Percentiles rank a stretch among this genome's conserved stretches.
phyloP scores from a whole-genome alignment of 495 filamentous ascomycete genomes.

The Penicillium paradoxum region DNA sequence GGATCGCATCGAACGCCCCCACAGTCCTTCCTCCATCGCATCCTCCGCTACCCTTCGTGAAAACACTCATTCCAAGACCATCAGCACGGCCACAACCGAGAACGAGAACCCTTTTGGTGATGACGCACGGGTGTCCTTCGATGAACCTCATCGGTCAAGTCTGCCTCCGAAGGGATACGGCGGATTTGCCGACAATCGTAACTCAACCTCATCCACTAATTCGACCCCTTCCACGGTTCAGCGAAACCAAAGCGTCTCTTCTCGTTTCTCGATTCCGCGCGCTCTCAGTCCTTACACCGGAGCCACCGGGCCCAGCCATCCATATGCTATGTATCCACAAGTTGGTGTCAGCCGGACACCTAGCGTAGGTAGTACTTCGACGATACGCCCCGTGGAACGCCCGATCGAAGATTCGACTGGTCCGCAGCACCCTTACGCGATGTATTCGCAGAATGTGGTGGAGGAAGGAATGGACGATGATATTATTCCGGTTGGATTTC shows the following conservation, averaged over 20 bases:
- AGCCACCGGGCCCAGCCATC: constrained; percentile 52
- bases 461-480: constrained; percentile 44
- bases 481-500: constrained; percentile 69
- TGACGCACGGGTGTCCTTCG: constrained; percentile 35
- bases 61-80: constrained; percentile 23
- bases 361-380: constrained; percentile 61
- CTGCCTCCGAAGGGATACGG: constrained; percentile 36
- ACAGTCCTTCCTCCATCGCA: constrained; percentile 33
- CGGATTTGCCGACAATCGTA: constrained; percentile 29
- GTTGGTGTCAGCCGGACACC: constrained; percentile 54
- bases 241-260: constrained; percentile 41
- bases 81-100: constrained; percentile 26
- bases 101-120: constrained; percentile 41
- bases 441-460: constrained; percentile 75
- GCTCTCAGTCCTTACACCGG: constrained; percentile 51
- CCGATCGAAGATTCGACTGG: constrained; percentile 58
- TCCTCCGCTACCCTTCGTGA: constrained; percentile 36
- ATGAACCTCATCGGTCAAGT: constrained; percentile 37
- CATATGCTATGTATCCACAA: constrained; percentile 53
- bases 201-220: constrained; percentile 31
- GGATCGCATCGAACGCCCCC: constrained; percentile 30
- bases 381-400: constrained; percentile 50
- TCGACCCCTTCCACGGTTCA: constrained; percentile 31
- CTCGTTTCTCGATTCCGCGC: constrained; percentile 41
- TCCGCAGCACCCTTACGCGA: constrained; percentile 83